Evolutionary conservation across 2,329 filamentous ascomycete species (phyloP).

Genomic region (Alternaria gaisen): DNA sequence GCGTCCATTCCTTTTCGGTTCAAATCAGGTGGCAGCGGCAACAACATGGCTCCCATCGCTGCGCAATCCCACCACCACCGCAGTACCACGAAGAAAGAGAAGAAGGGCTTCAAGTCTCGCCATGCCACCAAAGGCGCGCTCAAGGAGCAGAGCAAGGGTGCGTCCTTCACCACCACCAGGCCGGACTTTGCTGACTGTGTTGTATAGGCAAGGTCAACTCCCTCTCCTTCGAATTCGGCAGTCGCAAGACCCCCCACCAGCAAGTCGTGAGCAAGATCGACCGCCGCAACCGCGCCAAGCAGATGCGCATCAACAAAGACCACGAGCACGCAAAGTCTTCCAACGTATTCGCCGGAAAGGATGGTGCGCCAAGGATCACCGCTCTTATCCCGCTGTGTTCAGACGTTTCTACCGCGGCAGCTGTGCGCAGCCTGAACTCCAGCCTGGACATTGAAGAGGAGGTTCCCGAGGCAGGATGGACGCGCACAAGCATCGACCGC

Average conservation of each 20-base stretch:
- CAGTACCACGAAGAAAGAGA: conserved; percentile 85
- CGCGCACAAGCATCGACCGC: conserved; percentile 78
- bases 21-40: conserved; percentile 73
- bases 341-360: conserved; percentile 83
- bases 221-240: conserved; percentile 67
- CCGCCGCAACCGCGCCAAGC: conserved; percentile 91
- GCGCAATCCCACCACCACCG: conserved; percentile 79
- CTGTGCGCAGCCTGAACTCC: conserved; percentile 74
- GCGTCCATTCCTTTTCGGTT: conserved; percentile 75
- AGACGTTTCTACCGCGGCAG: conserved; percentile 72
- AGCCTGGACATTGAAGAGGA: conserved; percentile 81
- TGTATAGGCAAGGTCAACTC: conserved; percentile 76
- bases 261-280: conserved; percentile 98
- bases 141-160: conserved; percentile 86
- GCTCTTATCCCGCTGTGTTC: conserved; percentile 85
- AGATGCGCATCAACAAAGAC: conserved; percentile 84
- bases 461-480: conserved; percentile 64
- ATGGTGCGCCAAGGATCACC: conserved; percentile 87
- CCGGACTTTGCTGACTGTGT: conserved; percentile 23
- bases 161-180: conserved; percentile 4
- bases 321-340: conserved; percentile 81
- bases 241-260: conserved; percentile 89
- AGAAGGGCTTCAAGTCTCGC: conserved; percentile 93
- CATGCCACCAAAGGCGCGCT: conserved; percentile 88
- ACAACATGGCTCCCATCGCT: conserved; percentile 76